phyloP scores from a whole-genome alignment of 169 alveolate genomes.

The Babesia caballi region DNA sequence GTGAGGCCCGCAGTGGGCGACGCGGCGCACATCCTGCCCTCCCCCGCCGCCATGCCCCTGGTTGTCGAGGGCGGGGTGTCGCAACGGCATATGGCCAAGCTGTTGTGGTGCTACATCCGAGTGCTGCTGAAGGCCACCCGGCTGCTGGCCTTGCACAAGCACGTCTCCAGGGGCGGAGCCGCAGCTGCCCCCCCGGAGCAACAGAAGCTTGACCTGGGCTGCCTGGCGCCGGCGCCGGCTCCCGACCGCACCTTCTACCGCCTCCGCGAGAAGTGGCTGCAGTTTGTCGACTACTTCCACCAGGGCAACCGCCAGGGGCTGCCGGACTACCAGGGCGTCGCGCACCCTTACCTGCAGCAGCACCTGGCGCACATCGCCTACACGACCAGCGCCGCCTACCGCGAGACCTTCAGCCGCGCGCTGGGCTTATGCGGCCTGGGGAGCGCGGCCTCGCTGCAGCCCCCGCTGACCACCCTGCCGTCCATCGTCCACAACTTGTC shows the following conservation, averaged over 20 bases:
- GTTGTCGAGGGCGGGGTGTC: too few species aligned
- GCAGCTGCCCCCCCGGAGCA: background rate
- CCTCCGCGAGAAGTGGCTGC: background rate
- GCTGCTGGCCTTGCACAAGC: background rate
- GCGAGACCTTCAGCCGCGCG: background rate
- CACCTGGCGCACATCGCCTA: conserved; percentile 35
- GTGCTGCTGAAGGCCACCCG: background rate
- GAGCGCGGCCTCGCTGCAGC: background rate
- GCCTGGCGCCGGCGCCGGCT: background rate
- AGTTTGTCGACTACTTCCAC: conserved; percentile 8
- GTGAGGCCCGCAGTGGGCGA: too few species aligned
- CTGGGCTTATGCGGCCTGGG: background rate
- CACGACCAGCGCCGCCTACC: background rate
- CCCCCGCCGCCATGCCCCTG: too few species aligned
- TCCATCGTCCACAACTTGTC: background rate
- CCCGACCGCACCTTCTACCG: background rate
- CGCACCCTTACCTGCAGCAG: conserved; percentile 36
- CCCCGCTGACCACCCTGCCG: background rate
- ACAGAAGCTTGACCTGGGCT: background rate
- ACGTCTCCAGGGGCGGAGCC: too few species aligned
- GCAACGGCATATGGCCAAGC: too few species aligned
- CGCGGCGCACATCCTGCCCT: too few species aligned
- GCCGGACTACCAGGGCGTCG: background rate
- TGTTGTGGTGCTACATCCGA: background rate
- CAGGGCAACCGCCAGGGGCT: background rate